Base-by-base conservation (phyloP, 306 rosid species). In the Boehmeria nivea region DNA sequence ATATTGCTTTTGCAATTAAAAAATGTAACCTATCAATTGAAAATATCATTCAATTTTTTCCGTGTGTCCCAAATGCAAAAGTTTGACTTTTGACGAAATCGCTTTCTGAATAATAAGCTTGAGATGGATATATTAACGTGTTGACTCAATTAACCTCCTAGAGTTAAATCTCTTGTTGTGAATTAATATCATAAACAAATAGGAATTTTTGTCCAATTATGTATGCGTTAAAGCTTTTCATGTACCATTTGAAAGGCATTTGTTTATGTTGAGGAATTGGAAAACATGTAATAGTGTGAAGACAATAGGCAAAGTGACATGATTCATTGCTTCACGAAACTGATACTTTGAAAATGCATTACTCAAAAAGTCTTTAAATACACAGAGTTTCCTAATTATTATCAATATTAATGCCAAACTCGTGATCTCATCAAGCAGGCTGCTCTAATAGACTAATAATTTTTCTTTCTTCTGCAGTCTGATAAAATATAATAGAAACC, bases 41-140 rank as follows among this genome's bases (percentile, higher is more conserved):
- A 12, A 37, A 13, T 10, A 37, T 14, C 27, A 21, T 4, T 11
- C 42, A 59, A 7, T 47, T 23, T 51, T 46, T 40, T 21, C 12
- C 43, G 51, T 59, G 74, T 59, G 64, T 43, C 13, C 24, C 1
- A 8, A 17, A 18, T 33, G 27, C 27, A 17, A 72, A 65, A 66
- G 69, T 78, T 77, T 66, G 86, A 80, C 80, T 83, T 64, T 69
- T 23, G 3, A 24, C 27, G 50, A 38, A 61, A 48, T 64, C 47
- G 16, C 40, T 69, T 45, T 57, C 77, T 28, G 21, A 4, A 18
- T 52, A 49, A 51, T 61, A 52, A 50, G 65, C 59, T 25, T 57
- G 63, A 37, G 7, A 8, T 43, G 12, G 31, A 31, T 25, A 8
- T 14, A 19, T 34, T 16, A 45, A 48, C 27, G 23, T 21, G 58